Base-by-base conservation (phyloP, 371 early-diverging fungal species). In the Scutellospora calospora region DNA sequence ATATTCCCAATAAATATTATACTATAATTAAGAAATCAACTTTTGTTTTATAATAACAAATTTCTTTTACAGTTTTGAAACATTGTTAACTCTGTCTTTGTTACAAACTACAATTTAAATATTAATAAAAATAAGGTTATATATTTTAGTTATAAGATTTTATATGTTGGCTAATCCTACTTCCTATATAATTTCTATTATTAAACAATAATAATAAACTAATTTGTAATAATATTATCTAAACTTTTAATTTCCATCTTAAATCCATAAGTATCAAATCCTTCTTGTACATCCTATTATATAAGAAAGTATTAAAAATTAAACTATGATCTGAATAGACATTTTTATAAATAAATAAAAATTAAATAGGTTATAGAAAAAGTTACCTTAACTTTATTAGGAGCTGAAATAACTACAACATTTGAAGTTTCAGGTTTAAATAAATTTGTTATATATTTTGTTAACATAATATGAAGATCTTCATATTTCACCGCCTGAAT, bases 301-400 rank as follows among this genome's bases (percentile, higher is more conserved):
- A 25, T 9, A 54, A 54, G 14, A 1, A 14, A 75, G 20, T 22
- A 33, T 29, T 49, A 22, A 59, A 8, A 54, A 35, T 35, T 38
- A 2, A 59, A 9, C 0, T 35, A 18, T 22, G 2, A 68, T 22
- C 9, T 31, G 20, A 18, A n/a, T 35, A 20, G 20, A 33, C 20
- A 38, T 27, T 62, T 16, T 9, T 9, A 9, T 3, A 55, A 35
- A 29, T 8, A 38, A 38, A 9, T 68, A 11, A 45, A 68, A 22
- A 41, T 4, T 25, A 18, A n/a, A 63, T 38, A n/a, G 9, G n/a
- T 2, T n/a, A 33, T 41, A 20, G 22, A 38, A 38, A 18, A 16
- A 20, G n/a, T 62, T 76, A 76, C 77, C 63, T 63, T 49, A 49
- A 76, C 77, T 49, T 76, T 76, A 9, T 2, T 25, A 60, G 77